A percentile compares a stretch with the other conserved stretches of the same genome.
Conservation (phyloP, 805 yeast genomes). For the Yarrowia porcina region DNA sequence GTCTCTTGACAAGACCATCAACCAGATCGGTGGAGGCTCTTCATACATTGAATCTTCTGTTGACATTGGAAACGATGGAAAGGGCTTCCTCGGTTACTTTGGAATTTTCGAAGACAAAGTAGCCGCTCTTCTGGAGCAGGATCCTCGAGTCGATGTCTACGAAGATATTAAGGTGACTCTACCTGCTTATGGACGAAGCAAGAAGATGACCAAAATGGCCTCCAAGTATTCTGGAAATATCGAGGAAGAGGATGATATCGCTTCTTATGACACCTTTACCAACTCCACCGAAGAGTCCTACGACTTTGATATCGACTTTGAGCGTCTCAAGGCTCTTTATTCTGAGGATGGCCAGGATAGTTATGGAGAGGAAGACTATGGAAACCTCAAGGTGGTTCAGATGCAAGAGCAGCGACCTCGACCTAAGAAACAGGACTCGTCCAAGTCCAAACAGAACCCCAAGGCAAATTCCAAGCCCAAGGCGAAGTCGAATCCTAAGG, state of each 20-base stretch:
- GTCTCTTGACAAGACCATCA: neutral
- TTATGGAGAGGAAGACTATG: neutral
- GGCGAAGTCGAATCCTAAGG: neutral
- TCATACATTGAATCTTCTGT: constrained; percentile 12
- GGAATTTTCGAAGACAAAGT: constrained; percentile 1
- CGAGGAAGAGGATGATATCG: neutral
- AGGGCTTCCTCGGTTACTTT: constrained; percentile 27
- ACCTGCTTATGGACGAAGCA: neutral
- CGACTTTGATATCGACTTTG: neutral
- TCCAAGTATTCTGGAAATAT: neutral
- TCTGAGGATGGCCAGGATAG: neutral
- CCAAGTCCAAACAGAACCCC: neutral
- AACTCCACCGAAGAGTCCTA: neutral
- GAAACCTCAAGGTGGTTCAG: neutral
- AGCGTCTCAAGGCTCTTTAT: neutral
- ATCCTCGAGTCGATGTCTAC: constrained; percentile 47
- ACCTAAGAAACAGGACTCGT: neutral
- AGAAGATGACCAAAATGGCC: neutral
- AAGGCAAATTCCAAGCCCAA: neutral
- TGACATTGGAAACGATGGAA: constrained; percentile 18
- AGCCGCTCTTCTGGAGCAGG: neutral
- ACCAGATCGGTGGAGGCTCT: neutral
- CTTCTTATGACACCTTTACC: neutral
- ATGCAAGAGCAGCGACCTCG: neutral
- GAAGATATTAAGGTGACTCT: constrained; percentile 59